Percentiles rank a stretch among this genome's conserved stretches.
Conservation (phyloP, 2,329 filamentous ascomycete species). For the Ophiostoma perfectum region DNA sequence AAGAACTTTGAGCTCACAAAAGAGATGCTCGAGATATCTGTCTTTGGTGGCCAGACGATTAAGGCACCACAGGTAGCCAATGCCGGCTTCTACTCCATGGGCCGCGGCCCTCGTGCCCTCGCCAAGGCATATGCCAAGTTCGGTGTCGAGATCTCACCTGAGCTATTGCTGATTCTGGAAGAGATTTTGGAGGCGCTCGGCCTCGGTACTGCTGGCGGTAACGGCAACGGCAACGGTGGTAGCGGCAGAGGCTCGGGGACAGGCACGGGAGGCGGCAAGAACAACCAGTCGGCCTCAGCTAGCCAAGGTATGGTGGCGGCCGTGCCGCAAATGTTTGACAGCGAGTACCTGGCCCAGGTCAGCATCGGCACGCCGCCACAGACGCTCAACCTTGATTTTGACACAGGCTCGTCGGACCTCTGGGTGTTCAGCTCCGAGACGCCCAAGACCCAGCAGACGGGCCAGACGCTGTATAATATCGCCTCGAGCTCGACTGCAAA, state of each 20-base stretch:
- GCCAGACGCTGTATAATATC: conserved; percentile 38
- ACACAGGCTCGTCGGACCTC: conserved; percentile 18
- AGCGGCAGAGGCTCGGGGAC: neutral
- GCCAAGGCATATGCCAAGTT: conserved; percentile 35
- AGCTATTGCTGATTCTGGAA: conserved; percentile 30
- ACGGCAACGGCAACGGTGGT: neutral
- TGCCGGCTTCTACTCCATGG: conserved; percentile 31
- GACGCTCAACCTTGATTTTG: conserved; percentile 13
- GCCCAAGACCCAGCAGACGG: conserved; percentile 32
- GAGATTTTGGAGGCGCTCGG: conserved; percentile 17
- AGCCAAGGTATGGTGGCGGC: conserved; percentile 35
- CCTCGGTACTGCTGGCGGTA: neutral
- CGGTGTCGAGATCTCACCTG: conserved; percentile 19
- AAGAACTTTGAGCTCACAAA: conserved; percentile 18
- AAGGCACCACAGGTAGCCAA: conserved; percentile 38
- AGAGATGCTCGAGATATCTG: conserved; percentile 33
- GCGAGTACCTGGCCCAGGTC: conserved; percentile 53
- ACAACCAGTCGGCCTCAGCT: conserved; percentile 8
- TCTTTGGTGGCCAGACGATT: conserved; percentile 38
- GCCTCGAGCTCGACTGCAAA: conserved; percentile 36
- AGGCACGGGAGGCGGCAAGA: neutral
- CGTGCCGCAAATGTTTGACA: conserved; percentile 44
- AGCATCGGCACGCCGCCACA: conserved; percentile 30
- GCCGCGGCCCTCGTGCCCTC: conserved; percentile 32
- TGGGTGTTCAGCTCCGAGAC: conserved; percentile 36